These are phyloP conservation scores for Arthrinium phaeospermum DNA, from an alignment of 2,329 filamentous ascomycete genomes.

Conservation along the genomic window DNA sequence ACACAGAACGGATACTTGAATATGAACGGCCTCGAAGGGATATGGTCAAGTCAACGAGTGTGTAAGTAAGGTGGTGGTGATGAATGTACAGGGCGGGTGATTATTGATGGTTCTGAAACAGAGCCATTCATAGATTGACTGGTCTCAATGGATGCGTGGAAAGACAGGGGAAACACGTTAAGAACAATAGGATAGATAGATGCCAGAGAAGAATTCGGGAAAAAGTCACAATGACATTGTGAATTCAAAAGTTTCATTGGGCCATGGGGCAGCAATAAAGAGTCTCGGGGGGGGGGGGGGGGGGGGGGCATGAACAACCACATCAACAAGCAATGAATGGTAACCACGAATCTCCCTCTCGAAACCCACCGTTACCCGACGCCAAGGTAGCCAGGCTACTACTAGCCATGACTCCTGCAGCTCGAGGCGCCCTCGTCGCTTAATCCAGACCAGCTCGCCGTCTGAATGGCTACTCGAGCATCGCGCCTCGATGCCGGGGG, in stretches of 20 bases:
- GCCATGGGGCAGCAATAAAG: conserved; percentile 28
- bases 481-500: conserved; percentile 26
- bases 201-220: conserved; percentile 18
- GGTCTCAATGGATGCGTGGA: conserved; percentile 17
- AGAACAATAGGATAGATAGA: conserved; percentile 27
- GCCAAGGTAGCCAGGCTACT: background rate
- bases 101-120: background rate
- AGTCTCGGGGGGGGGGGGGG: background rate
- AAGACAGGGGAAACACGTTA: conserved; percentile 31
- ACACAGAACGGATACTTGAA: background rate
- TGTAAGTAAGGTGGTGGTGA: background rate
- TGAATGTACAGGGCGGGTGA: background rate
- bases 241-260: conserved; percentile 21
- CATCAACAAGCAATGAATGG: conserved; percentile 24
- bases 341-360: conserved; percentile 13
- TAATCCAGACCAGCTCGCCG: conserved; percentile 23
- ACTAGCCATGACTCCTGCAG: conserved; percentile 7
- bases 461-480: conserved; percentile 32
- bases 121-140: conserved; percentile 13
- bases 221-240: conserved; percentile 26
- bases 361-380: conserved; percentile 1
- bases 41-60: conserved; percentile 1
- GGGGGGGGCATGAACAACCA: background rate
- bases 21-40: conserved; percentile 19
- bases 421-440: conserved; percentile 23